Evolutionary conservation across 1,284 basidiomycete genomes (phyloP).

Genomic region (Cutaneotrichosporon dermatis): DNA sequence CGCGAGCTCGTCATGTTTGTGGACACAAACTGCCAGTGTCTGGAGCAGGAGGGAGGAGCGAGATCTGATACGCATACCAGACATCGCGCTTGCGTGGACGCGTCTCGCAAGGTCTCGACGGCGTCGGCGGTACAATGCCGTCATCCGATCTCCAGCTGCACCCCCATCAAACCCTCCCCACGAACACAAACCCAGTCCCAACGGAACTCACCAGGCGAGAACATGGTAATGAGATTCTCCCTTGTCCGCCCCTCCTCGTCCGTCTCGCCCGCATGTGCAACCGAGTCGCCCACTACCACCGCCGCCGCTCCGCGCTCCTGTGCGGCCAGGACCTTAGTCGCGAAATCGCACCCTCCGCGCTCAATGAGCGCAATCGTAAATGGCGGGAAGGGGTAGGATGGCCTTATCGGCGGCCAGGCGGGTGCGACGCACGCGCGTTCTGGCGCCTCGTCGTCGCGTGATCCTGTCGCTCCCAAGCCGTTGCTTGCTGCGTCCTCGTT

Average conservation of each 20-base stretch:
- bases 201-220: conserved; percentile 59
- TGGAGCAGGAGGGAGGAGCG: no score
- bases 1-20: no score
- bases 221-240: conserved; percentile 83
- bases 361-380: conserved; percentile 72
- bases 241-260: conserved; percentile 62
- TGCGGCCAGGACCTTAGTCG: conserved; percentile 75
- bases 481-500: no score
- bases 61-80: no score
- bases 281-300: conserved; percentile 74
- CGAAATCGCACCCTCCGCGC: conserved; percentile 79
- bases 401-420: conserved; percentile 25
- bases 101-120: no score
- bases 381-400: conserved; percentile 13
- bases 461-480: no score
- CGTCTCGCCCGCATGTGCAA: conserved; percentile 34
- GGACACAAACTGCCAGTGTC: no score
- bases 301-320: conserved; percentile 77
- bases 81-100: no score
- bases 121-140: no score
- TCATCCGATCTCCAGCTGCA: no score
- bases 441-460: not conserved
- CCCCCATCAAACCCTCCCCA: no score
- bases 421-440: conserved; percentile 30
- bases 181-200: no score